Evolutionary conservation across 305 asterid species (phyloP).

Genomic region (Caryopteris hybrid): DNA sequence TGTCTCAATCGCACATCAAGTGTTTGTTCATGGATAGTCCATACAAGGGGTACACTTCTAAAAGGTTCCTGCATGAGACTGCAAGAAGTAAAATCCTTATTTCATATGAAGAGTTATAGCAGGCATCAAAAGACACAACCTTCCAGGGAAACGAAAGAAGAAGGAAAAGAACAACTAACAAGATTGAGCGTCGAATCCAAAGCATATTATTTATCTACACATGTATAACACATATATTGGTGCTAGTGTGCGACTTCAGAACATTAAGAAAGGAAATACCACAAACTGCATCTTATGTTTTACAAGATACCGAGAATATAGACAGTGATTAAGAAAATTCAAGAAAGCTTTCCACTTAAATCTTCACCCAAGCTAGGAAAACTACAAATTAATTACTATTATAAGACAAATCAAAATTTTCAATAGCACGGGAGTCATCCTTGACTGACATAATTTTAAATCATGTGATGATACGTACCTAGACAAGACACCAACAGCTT

Average conservation of each 20-base stretch:
- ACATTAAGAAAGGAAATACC: no score
- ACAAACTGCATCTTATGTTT: no score
- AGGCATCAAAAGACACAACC: background rate
- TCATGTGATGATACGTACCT: constrained; percentile 42
- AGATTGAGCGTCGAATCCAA: no score
- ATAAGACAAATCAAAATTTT: background rate
- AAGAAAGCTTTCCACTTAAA: no score
- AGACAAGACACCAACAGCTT: constrained; percentile 48
- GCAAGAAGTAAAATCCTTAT: constrained; percentile 30
- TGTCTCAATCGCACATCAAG: constrained; percentile 61
- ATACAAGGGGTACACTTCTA: constrained; percentile 63
- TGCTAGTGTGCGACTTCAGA: no score
- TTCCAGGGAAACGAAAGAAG: background rate
- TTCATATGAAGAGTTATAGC: background rate
- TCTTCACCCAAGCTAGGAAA: no score
- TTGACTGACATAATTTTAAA: background rate
- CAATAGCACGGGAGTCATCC: background rate
- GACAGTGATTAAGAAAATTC: no score
- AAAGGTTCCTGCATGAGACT: constrained; percentile 97
- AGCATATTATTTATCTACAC: no score
- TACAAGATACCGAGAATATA: no score
- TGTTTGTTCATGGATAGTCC: constrained; percentile 79
- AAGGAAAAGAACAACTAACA: background rate
- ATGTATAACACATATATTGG: no score
- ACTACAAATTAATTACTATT: no score